Evolutionary conservation across 257 asterid species (phyloP), one percentile per base, ranked within the genome.

Genomic region (Salvia splendens): DNA sequence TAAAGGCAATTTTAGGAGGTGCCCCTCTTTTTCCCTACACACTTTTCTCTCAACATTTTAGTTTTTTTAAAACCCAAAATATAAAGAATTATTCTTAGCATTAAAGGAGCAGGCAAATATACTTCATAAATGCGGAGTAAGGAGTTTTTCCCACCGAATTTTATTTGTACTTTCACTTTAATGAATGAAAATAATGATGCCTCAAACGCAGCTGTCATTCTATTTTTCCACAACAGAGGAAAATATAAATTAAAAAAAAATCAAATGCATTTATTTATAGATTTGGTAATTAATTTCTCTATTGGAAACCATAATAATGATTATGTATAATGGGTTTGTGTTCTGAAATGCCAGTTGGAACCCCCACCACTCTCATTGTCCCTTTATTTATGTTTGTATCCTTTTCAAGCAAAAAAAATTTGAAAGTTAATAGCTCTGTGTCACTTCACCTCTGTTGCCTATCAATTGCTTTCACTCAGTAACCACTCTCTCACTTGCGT

Each of bases 401-500:
- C 68, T 51, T 73, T 69, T 43, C 7, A 61, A 60, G 65, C 54
- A 45, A 60, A 41, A 59, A 42, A 58, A 24, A 24, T 24, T 24
- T 24, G 30, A 24, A 24, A 24, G 30, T 73, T 82, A 57, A 82
- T 57, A 47, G 67, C 76, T 47, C 80, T 73, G 69, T 59, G 57
- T 71, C 74, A 61, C 59, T 57, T 62, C 70, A 35, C 59, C n/a
- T 54, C 28, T 42, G 46, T 49, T 74, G 61, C 75, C 53, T 32
- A 53, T 69, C 75, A 42, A 68, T 61, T 76, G 73, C 76, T 77
- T 20, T 68, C 72, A 56, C 82, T 8, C 56, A 15, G 60, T 61
- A 81, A 79, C 46, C 30, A 24, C 30, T 24, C 30, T 24, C 30
- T 24, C 30, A 24, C 30, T 24, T 24, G 3, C 2, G 30, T 24